Conservation (phyloP, 345 rosid genomes). For the Reutealis trisperma region DNA sequence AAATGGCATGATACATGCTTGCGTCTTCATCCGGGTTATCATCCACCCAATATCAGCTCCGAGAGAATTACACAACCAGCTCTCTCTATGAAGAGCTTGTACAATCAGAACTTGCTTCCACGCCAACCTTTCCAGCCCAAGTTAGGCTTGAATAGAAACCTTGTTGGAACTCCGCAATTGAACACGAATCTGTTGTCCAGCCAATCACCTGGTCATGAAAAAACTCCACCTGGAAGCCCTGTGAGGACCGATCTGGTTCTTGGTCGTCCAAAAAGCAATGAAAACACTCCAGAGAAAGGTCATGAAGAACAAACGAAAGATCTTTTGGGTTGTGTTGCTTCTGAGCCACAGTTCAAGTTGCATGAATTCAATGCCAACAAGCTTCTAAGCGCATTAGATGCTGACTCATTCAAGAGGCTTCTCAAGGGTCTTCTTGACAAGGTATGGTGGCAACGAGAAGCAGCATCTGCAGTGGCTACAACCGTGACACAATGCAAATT, state of each 20-base stretch:
- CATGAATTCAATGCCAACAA: slow-evolving; percentile 45
- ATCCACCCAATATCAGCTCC: slow-evolving; percentile 35
- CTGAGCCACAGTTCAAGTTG: slow-evolving; percentile 52
- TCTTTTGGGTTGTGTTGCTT: slow-evolving; percentile 65
- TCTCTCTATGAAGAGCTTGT: slow-evolving; percentile 47
- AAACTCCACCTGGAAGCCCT: slow-evolving; percentile 64
- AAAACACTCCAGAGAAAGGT: slow-evolving; percentile 33
- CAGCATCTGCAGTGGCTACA: slow-evolving; percentile 81
- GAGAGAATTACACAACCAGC: slow-evolving; percentile 54
- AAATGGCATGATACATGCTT: slow-evolving; percentile 79
- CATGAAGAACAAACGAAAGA: slow-evolving; percentile 49
- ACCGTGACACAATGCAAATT: slow-evolving; percentile 67
- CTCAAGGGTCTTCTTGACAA: slow-evolving; percentile 70
- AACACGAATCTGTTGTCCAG: slow-evolving; percentile 34
- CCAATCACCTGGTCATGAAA: slow-evolving; percentile 32
- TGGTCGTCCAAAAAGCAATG: slow-evolving; percentile 54
- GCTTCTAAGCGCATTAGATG: slow-evolving; percentile 45
- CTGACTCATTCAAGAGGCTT: slow-evolving; percentile 74
- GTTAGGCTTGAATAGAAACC: slow-evolving; percentile 49
- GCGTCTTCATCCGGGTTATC: slow-evolving; percentile 64
- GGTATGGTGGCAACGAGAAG: slow-evolving; percentile 96
- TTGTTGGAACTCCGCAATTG: slow-evolving; percentile 36
- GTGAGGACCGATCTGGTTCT: slow-evolving; percentile 85
- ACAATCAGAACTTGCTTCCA: slow-evolving; percentile 51
- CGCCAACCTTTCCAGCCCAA: slow-evolving; percentile 68